phyloP scores from a whole-genome alignment of 2,329 filamentous ascomycete genomes.

The Ophiostoma sp. region DNA sequence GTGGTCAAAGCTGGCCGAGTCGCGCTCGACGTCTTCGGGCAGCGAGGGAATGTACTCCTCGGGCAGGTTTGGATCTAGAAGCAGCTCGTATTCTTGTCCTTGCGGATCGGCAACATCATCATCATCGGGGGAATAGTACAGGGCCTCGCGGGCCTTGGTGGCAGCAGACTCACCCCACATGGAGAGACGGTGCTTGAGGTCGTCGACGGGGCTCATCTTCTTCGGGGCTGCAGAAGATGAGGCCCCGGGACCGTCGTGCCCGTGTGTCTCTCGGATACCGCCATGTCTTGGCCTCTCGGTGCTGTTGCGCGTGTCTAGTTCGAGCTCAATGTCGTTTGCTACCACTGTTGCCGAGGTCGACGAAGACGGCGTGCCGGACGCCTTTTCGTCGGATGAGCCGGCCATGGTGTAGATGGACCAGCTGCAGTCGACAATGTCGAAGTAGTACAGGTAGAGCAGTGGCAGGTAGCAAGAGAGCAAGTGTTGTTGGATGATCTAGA shows the following conservation, averaged over 20 bases:
- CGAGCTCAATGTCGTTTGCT: slow-evolving; percentile 30
- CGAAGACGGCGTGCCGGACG: slow-evolving; percentile 28
- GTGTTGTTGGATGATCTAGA: neutral
- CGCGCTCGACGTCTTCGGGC: slow-evolving; percentile 24
- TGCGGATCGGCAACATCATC: slow-evolving; percentile 33
- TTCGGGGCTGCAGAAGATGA: slow-evolving; percentile 2
- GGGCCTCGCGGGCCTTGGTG: slow-evolving; percentile 23
- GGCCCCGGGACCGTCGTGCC: neutral
- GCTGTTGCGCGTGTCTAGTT: slow-evolving; percentile 27
- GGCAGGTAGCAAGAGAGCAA: neutral
- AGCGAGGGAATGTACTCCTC: slow-evolving; percentile 3
- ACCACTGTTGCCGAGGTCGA: neutral
- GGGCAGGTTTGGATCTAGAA: slow-evolving; percentile 50
- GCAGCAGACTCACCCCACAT: slow-evolving; percentile 40
- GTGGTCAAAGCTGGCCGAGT: slow-evolving; percentile 26
- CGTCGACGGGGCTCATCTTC: slow-evolving; percentile 30
- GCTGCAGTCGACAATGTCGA: neutral
- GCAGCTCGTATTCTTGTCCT: slow-evolving; percentile 49
- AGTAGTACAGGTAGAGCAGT: no score
- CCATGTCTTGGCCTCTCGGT: slow-evolving; percentile 31
- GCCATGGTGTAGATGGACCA: slow-evolving; percentile 17
- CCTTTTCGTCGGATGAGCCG: slow-evolving; percentile 27
- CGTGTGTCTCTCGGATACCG: slow-evolving; percentile 21
- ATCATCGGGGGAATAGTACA: slow-evolving; percentile 32
- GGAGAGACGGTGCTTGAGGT: slow-evolving; percentile 37